Base-by-base conservation (phyloP, 352 stramenopile species). In the Phytopythium ostracodes region DNA sequence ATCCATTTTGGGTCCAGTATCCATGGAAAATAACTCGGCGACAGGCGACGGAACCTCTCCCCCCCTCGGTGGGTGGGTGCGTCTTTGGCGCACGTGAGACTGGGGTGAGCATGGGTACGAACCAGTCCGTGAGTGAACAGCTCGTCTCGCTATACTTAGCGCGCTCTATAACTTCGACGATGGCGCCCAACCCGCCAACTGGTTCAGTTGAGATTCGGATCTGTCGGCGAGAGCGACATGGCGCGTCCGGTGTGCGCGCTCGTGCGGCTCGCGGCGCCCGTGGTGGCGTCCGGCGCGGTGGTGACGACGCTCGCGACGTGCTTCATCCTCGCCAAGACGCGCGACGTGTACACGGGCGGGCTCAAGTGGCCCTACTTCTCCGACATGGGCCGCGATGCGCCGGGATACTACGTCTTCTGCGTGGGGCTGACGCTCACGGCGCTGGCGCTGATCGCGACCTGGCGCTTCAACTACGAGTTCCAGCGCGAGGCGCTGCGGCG, bases 401-500 rank as follows among this genome's bases (percentile, higher is more conserved):
- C 80, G 11, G 77, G 72, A 9, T 86, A 87, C 65, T 75, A 80
- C 38, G 64, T 82, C 18, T 87, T 87, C 64, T 81, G 71, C 42
- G 56, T 80, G 50, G 75, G 77, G 7, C 69, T 84, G 17, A 66
- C 68, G 33, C 51, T 74, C 55, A 64, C 66, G 24, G 75, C 77
- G 7, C 54, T 79, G 51, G 59, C 68, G 18, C 47, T 87, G n/a
- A 35, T 57, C 8, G 62, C 56, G 40, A 83, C 75, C 31, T 87
- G 77, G 76, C 61, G 62, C 57, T 86, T 80, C 57, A 90, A 88
- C 66, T 77, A 70, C 60, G 61, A 84, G 31, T 87, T 82, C 70
- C 81, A 90, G 67, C 56, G 56, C 44, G 60, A 64, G 22, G 67
- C 72, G 15, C 59, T 85, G 38, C 46, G 60, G 24, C 70, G 71